Evolutionary conservation across 257 asterid species (phyloP).

Genomic region (Solanum appendiculatum): DNA sequence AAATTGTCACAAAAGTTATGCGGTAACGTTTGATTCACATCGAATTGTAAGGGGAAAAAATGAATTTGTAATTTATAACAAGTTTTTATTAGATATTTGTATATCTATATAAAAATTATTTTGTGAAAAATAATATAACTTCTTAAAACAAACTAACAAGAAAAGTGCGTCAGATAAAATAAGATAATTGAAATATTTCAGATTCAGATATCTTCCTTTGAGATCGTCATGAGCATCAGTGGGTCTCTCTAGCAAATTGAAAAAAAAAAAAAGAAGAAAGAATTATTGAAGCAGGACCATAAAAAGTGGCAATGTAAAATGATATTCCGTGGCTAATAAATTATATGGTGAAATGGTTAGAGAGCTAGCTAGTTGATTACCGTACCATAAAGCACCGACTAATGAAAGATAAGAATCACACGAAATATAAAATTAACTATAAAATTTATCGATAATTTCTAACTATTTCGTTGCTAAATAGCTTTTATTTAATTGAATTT

Average conservation of each 20-base stretch:
- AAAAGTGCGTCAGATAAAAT: neutral
- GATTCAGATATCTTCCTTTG: too few species aligned
- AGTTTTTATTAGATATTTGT: neutral
- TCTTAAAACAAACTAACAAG: neutral
- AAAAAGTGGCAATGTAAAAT: neutral
- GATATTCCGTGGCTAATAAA: neutral
- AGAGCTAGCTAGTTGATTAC: neutral
- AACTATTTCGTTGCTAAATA: too few species aligned
- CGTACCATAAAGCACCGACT: neutral
- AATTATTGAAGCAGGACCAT: neutral
- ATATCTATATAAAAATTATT: neutral
- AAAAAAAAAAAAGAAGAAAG: neutral
- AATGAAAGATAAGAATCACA: neutral
- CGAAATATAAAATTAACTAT: too few species aligned
- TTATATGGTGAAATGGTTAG: neutral
- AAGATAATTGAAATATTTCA: too few species aligned
- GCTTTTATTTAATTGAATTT: too few species aligned
- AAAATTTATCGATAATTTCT: too few species aligned
- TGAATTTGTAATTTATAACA: neutral
- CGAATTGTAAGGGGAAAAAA: neutral
- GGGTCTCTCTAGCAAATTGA: too few species aligned
- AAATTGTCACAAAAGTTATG: neutral
- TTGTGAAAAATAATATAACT: too few species aligned
- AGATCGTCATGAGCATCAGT: too few species aligned
- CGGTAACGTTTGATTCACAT: neutral